Evolutionary conservation across 1,284 basidiomycete species (phyloP), one percentile per base, ranked within the genome.

Genomic region (Ustilago hordei): DNA sequence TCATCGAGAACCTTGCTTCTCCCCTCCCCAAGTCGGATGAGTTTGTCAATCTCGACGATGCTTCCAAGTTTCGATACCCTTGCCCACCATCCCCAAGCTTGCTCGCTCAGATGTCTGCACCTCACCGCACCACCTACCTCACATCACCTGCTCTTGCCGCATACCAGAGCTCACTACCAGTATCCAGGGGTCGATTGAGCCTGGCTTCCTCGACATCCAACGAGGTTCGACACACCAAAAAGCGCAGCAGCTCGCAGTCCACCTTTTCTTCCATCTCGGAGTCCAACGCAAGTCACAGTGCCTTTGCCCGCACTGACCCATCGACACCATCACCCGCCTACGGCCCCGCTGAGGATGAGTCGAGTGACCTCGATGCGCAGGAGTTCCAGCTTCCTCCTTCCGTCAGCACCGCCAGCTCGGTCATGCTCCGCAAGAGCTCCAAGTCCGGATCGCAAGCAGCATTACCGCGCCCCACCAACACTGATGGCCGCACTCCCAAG

Each of bases 241-340:
- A 69, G 63, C 62, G 80, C 48, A 80, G 80, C 66, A 80, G 78
- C 63, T 81, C 79, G 19, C 78, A 79, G n/a, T 80, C 78, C 55
- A 81, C 80, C 57, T 80, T 78, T 61, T 80, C 78, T n/a, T 81
- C 80, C 43, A 67, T 77, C 60, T 80, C 80, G n/a, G 80, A 80
- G n/a, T 79, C 77, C 28, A 67, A 67, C 36, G 75, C 45, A 12
- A 70, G 67, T 62, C 60, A 69, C n/a, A 78, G 75, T 60, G 73
- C 73, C 45, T 76, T 76, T 47, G 70, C 67, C 47, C 64, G 70
- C 66, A 79, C 80, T 34, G 80, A 80, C 36, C 75, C 75, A 12
- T 72, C 69, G 15, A 81, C 80, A 38, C 72, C 78, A 31, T 80
- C 78, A 8, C 78, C 80, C 12, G 79, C 78, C 4, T 69, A 68